phyloP scores from a whole-genome alignment of 2,329 filamentous ascomycete genomes.

The Shiraia bambusicola region DNA sequence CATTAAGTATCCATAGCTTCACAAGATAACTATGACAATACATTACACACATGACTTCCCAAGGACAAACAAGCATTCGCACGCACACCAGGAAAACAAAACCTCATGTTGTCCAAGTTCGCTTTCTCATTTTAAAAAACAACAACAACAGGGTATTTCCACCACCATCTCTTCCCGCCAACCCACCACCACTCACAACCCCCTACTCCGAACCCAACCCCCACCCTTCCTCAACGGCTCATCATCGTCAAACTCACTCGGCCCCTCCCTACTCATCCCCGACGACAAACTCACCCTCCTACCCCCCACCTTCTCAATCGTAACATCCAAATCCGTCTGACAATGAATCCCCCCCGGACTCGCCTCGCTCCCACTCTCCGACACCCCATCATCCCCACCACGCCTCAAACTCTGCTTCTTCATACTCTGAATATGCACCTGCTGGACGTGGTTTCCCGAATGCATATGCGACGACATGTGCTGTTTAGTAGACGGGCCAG shows the following conservation, averaged over 20 bases:
- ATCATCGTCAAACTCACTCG: too few relatives aligned
- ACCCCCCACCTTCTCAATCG: conserved; percentile 16
- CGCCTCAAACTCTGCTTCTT: conserved; percentile 17
- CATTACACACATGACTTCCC: too few relatives aligned
- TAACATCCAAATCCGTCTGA: conserved; percentile 27
- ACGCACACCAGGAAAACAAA: too few relatives aligned
- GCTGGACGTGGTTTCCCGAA: conserved; percentile 11
- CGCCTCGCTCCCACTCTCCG: conserved; percentile 27
- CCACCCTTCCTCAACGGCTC: too few relatives aligned
- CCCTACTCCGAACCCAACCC: neutral
- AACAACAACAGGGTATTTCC: too few relatives aligned
- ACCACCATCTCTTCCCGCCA: too few relatives aligned
- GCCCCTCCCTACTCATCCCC: neutral
- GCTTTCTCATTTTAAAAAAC: neutral
- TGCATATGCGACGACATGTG: conserved; percentile 17
- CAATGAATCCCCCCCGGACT: conserved; percentile 26
- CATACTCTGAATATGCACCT: conserved; percentile 19
- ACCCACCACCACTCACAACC: conserved; percentile 1
- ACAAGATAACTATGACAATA: too few relatives aligned
- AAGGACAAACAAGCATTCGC: too few relatives aligned
- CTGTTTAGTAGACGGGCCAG: conserved; percentile 4
- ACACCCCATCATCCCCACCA: conserved; percentile 12
- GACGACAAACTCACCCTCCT: conserved; percentile 1
- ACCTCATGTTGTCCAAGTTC: too few relatives aligned
- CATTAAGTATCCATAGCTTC: too few relatives aligned